Base-by-base conservation (phyloP, 148 eudicot genomes). In the Diospyros lotus region DNA sequence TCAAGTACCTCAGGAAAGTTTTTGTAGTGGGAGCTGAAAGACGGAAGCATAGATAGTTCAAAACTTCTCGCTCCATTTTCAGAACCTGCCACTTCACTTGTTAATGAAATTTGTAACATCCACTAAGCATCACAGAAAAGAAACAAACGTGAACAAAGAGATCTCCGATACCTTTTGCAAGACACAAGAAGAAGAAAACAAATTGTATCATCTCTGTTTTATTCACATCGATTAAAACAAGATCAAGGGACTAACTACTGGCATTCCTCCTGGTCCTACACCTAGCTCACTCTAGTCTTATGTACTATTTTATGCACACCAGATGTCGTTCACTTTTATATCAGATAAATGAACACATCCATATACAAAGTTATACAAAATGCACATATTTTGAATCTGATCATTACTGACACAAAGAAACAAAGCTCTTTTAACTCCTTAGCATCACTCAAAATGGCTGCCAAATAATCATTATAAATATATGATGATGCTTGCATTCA, bases 21-120 rank as follows among this genome's bases (percentile, higher is more conserved):
- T 91, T 89, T 9, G 85, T 74, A 46, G 97, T 93, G 4, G 98
- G 98, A 72, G 82, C 82, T 58, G 91, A 87, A 55, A 93, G 86
- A 68, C 83, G 92, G 78, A 91, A 93, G 62, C 80, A 70, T 74
- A 91, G 70, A 64, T 82, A 81, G 80, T 91, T 88, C 75, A 93
- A 79, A 76, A 91, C 89, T 74, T 84, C 79, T 74, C 87, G 84
- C 81, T 93, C 98, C 92, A 93, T 85, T 74, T 72, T 79, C 76
- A 93, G 68, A 7, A 93, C 97, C 97, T 93, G 80, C 78, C 64
- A 61, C 63, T 58, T 58, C 50, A 66, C 53, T 74, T 72, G 56
- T 68, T 86, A 68, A 86, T 68, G 43, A 69, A 73, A 62, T 60
- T 18, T n/a, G 46, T 10, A 41, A 42, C 38, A 58, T 12, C 59